Conservation (phyloP, 2,329 filamentous ascomycete species). For the Xylaria sp. region DNA sequence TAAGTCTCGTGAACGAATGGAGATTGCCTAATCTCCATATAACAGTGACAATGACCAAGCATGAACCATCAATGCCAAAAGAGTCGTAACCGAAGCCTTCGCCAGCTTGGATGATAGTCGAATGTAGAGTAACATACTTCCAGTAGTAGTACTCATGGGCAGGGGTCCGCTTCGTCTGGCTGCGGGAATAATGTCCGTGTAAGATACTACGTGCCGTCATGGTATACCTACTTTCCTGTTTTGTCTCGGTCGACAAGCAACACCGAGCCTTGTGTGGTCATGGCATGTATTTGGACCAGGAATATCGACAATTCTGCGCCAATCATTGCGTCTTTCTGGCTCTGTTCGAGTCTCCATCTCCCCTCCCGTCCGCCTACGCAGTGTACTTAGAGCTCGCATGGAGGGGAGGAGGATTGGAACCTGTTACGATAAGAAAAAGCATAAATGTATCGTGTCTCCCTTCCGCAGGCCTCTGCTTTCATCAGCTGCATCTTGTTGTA, state of each 20-base stretch:
- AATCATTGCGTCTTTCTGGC: slow-evolving; percentile 15
- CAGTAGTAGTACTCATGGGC: not conserved
- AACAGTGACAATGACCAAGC: not conserved
- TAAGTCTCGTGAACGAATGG: not conserved
- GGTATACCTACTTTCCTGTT: slow-evolving; percentile 13
- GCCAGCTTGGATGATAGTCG: not conserved
- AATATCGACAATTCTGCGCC: slow-evolving; percentile 16
- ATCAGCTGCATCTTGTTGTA: slow-evolving; percentile 3
- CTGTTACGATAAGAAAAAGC: slow-evolving; percentile 5
- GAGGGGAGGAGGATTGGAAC: slow-evolving; percentile 9
- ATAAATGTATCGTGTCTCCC: slow-evolving; percentile 1
- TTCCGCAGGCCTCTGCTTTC: slow-evolving; percentile 5
- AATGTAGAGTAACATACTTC: not conserved
- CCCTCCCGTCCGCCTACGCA: slow-evolving; percentile 16
- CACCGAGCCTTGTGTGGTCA: slow-evolving; percentile 16
- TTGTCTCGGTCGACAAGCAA: slow-evolving; percentile 16
- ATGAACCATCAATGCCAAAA: not conserved
- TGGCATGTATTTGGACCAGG: slow-evolving; percentile 8
- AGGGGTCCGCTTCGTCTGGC: not conserved
- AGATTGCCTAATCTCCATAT: not conserved
- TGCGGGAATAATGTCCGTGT: slow-evolving; percentile 1
- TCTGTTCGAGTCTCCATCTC: slow-evolving; percentile 11
- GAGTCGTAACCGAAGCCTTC: not conserved
- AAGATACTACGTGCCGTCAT: not conserved
- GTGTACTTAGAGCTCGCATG: slow-evolving; percentile 9